Evolutionary conservation across 805 yeast species (phyloP), one percentile per base, ranked within the genome.

Genomic region (Barnettozyma wickerhamii): DNA sequence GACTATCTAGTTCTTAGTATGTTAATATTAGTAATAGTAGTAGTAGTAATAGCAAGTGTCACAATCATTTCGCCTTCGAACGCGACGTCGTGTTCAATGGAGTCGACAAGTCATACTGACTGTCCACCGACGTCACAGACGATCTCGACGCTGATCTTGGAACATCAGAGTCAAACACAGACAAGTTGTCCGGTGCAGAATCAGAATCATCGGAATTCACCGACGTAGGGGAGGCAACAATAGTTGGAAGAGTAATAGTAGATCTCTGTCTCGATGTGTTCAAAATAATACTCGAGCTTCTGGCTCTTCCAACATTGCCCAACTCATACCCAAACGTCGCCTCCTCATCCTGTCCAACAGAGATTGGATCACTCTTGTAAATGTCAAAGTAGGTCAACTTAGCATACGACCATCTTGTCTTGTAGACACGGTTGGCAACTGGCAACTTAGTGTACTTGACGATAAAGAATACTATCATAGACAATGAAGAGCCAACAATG

Each of bases 401-500:
- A 19, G 44, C 32, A 56, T 83, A 83, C 10, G 84, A 77, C 83
- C 88, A 83, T 45, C 91, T 75, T 55, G 86, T 81, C 52, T 75
- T 81, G 41, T 72, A 68, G 33, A 56, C 61, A n/a, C 60, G 57
- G 37, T 72, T 75, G 24, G 68, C 65, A 12, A 73, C 55, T 6
- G 98, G 97, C 55, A 90, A 66, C 49, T 72, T 77, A 15, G 71
- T 75, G 54, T 81, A 78, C 58, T 79, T 81, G 40, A 87, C 79
- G 51, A 80, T 74, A 46, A 75, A 71, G 62, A 87, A 90, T 24
- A 85, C 80, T 13, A 75, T 60, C 45, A 81, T 73, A 0, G 95
- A 79, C 42, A 93, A 69, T n/a, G 79, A 74, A 2, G 96, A 91
- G 18, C 99, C 99, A n/a, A 87, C 91, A 55, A 87, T 86, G 39